Percentiles rank a stretch among this genome's conserved stretches.
phyloP scores from a whole-genome alignment of 805 yeast genomes.

The Yarrowia sp. region DNA sequence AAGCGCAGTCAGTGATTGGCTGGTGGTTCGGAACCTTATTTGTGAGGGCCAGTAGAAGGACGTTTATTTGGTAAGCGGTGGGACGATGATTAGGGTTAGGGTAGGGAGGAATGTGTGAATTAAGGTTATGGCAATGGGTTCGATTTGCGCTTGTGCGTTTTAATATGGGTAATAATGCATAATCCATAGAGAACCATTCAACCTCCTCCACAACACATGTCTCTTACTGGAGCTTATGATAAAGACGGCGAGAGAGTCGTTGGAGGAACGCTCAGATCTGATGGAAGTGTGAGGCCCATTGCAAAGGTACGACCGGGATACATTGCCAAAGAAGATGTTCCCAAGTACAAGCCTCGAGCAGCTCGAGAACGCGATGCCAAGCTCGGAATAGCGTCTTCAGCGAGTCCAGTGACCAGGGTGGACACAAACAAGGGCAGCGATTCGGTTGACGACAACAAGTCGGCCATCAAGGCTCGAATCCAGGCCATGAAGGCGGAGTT shows the following conservation, averaged over 20 bases:
- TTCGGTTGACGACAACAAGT: not conserved
- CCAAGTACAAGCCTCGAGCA: slow-evolving; percentile 35
- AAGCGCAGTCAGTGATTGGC: slow-evolving; percentile 30
- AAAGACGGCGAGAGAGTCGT: slow-evolving; percentile 39
- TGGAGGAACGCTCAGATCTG: slow-evolving; percentile 43
- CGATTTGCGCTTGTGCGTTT: not conserved
- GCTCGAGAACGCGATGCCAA: slow-evolving; percentile 24
- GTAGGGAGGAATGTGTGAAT: not conserved
- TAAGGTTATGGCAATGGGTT: not conserved
- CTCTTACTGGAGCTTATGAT: slow-evolving; percentile 22
- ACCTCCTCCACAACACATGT: not conserved
- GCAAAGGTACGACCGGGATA: slow-evolving; percentile 45
- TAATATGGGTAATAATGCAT: not conserved
- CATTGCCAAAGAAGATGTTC: slow-evolving; percentile 45
- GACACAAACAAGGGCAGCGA: not conserved
- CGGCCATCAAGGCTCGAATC: slow-evolving; percentile 13
- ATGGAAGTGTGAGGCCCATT: slow-evolving; percentile 44
- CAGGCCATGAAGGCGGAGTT: slow-evolving; percentile 29
- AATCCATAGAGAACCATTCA: too few species aligned
- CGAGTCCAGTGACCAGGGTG: not conserved
- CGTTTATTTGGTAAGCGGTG: slow-evolving; percentile 7
- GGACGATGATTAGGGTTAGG: slow-evolving; percentile 8
- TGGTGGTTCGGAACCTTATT: not conserved
- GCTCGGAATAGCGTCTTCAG: not conserved
- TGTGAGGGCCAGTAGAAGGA: not conserved